Evolutionary conservation across 2,329 filamentous ascomycete genomes (phyloP), one percentile per base, ranked within the genome.

Genomic region (Verticillium isaacii): DNA sequence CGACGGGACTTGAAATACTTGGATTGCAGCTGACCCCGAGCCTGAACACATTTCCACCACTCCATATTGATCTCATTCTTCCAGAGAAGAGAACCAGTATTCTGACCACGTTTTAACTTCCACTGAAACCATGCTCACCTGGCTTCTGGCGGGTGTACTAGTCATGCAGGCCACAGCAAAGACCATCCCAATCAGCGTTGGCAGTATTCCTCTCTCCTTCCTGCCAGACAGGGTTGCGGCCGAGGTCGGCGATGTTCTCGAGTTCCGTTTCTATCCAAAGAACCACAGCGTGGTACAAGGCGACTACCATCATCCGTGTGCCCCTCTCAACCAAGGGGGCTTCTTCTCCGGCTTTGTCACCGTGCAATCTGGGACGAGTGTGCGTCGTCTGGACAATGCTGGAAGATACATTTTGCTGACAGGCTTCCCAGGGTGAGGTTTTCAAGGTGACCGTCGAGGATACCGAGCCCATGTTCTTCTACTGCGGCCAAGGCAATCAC

Each of bases 311-410:
- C 69, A 70, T 57, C 72, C 75, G n/a, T 78, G 75, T 66, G 68
- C 70, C 32, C 71, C 74, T 25, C 37, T 73, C 12, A 62, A 71
- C 32, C 39, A 70, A 19, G 70, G 71, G 58, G 73, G 75, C 5
- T 77, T 77, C 67, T 77, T 73, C 64, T 77, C 75, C 17, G 74
- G 74, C 36, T 74, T 73, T 63, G 57, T 77, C 25, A 61, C 67
- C 54, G 69, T 69, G 2, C 65, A 67, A 14, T 64, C 66, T 25
- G 71, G 68, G 58, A 67, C 72, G 58, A 68, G 67, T 32, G 75
- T 76, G 68, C 15, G 73, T 70, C 37, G 34, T 60, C 54, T 56
- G 6, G 32, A 15, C 6, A 29, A 9, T 57, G 23, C 25, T 29
- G 29, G 29, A 29, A 5, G 56, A 56, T 56, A 9, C 23, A n/a